A percentile compares a stretch with the other conserved stretches of the same genome.
phyloP scores from a whole-genome alignment of 2,329 filamentous ascomycete genomes.

The Monilinia aucupariae region DNA sequence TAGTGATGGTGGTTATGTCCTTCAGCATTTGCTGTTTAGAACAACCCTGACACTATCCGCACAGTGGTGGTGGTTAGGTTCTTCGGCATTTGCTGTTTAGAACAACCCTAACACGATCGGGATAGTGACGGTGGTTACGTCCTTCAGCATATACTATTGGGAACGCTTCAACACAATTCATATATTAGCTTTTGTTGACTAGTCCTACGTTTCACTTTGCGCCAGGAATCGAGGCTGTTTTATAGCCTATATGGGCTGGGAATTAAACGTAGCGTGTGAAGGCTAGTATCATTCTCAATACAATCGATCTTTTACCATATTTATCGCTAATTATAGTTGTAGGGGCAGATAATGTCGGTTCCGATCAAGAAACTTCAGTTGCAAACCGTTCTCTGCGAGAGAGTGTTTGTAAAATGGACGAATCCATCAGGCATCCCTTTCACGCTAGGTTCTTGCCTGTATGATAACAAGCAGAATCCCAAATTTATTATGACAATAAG shows the following conservation, averaged over 20 bases:
- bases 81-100: too few species aligned
- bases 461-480: neutral
- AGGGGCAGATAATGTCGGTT: neutral
- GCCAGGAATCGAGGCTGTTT: neutral
- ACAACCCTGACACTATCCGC: too few species aligned
- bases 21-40: too few species aligned
- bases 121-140: neutral
- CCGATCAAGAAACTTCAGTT: neutral
- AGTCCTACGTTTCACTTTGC: neutral
- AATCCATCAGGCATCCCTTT: neutral
- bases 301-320: neutral
- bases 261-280: constrained; percentile 6
- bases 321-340: neutral
- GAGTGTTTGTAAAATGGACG: neutral
- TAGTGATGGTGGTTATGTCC: too few species aligned
- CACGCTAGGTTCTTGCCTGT: neutral
- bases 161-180: neutral
- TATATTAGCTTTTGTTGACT: neutral
- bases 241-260: constrained; percentile 4
- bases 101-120: neutral
- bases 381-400: neutral
- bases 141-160: neutral
- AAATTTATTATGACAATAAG: neutral
- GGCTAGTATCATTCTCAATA: neutral
- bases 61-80: too few species aligned